Evolutionary conservation across 441 rosid species (phyloP).

Genomic region (Geranium incanum): DNA sequence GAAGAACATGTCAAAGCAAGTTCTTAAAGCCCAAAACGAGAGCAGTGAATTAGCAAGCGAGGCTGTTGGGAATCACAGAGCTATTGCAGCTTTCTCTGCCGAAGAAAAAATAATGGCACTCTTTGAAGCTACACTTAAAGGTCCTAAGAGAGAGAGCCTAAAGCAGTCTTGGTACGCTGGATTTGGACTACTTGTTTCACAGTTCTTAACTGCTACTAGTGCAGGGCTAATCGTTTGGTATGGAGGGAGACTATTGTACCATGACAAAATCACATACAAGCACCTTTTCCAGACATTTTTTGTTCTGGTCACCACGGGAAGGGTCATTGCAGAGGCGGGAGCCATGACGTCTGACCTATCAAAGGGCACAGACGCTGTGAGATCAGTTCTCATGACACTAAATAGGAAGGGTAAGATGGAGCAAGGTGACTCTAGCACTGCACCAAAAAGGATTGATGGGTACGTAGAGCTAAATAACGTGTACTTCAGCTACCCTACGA

Average conservation of each 20-base stretch:
- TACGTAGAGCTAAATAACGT: slow-evolving; percentile 18
- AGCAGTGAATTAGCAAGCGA: slow-evolving; percentile 19
- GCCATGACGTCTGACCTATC: slow-evolving; percentile 25
- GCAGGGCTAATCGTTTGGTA: slow-evolving; percentile 11
- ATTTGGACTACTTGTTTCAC: slow-evolving; percentile 10
- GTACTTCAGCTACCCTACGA: slow-evolving; percentile 20
- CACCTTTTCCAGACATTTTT: slow-evolving; percentile 20
- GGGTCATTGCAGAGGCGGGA: slow-evolving; percentile 24
- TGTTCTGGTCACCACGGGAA: slow-evolving; percentile 20
- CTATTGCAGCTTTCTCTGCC: slow-evolving; percentile 12
- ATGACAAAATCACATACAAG: slow-evolving; percentile 9
- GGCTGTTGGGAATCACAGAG: slow-evolving; percentile 17
- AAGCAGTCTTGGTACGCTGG: slow-evolving; percentile 20
- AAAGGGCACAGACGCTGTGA: slow-evolving; percentile 19
- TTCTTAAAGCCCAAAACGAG: slow-evolving; percentile 11
- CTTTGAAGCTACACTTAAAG: background rate
- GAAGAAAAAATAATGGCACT: slow-evolving; percentile 9
- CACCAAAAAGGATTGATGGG: slow-evolving; percentile 19
- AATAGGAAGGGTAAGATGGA: slow-evolving; percentile 18
- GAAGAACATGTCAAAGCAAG: slow-evolving; percentile 16
- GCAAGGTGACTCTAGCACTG: slow-evolving; percentile 6
- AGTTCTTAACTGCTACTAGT: slow-evolving; percentile 9
- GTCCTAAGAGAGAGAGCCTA: slow-evolving; percentile 16
- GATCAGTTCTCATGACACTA: slow-evolving; percentile 15
- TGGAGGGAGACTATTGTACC: slow-evolving; percentile 13